Evolutionary conservation across 805 yeast genomes (phyloP).

Genomic region (Millerago galiae): DNA sequence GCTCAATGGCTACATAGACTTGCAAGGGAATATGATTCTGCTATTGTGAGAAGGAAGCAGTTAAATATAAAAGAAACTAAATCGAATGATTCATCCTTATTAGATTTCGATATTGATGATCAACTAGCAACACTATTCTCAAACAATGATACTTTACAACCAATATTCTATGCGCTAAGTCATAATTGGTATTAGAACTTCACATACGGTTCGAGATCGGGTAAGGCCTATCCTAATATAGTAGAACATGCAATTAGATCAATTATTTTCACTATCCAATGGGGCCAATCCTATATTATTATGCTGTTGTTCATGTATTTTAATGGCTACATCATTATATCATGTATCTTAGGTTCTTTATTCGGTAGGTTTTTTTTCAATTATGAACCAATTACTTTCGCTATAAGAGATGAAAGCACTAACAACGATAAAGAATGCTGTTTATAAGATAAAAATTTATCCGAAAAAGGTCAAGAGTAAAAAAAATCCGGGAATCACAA

Average conservation of each 20-base stretch:
- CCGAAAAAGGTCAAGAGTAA: too few species aligned
- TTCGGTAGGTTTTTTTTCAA: constrained; percentile 51
- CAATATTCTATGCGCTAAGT: constrained; percentile 21
- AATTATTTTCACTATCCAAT: constrained; percentile 46
- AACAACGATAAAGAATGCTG: constrained; percentile 29
- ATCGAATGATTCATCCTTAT: not conserved
- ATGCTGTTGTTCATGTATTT: constrained; percentile 74
- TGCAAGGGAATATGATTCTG: constrained; percentile 44
- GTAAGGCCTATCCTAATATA: constrained; percentile 32
- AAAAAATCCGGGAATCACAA: too few species aligned
- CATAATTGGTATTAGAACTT: constrained; percentile 24
- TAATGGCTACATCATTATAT: constrained; percentile 61
- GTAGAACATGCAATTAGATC: constrained; percentile 48
- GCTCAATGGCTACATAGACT: constrained; percentile 53
- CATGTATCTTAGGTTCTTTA: constrained; percentile 56
- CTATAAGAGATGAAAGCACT: constrained; percentile 22
- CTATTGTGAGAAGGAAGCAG: constrained; percentile 26
- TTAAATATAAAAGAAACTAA: constrained; percentile 7
- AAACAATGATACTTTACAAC: constrained; percentile 12
- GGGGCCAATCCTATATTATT: constrained; percentile 58
- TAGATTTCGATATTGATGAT: constrained; percentile 5
- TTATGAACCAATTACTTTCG: constrained; percentile 34
- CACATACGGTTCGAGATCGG: constrained; percentile 9
- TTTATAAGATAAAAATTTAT: too few species aligned
- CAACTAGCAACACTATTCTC: constrained; percentile 12